Base-by-base conservation (phyloP, 345 rosid species). In the Raphanus raphanistrum region DNA sequence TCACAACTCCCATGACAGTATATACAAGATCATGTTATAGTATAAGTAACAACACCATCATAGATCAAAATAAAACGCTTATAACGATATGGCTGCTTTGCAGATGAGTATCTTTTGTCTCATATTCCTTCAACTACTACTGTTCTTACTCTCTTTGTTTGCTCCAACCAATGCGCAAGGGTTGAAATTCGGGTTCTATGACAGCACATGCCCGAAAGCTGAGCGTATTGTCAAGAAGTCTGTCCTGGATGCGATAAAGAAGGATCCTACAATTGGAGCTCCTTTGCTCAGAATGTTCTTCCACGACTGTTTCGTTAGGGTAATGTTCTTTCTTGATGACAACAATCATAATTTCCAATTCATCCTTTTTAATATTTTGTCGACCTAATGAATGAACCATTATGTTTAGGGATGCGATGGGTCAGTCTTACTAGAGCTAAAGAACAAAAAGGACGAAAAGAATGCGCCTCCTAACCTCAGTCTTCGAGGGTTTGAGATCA, bases 301-400 rank as follows among this genome's bases (percentile, higher is more conserved):
- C 54, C 97, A 94, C 31, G 98, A 94, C 63, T 94, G 97, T 63
- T 92, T 91, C 33, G 90, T 92, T 11, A 50, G 87, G 82, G 97
- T 94, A 84, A 63, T 75, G 15, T 7, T 16, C 33, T 13, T 45
- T 45, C 8, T 31, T 58, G 57, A 35, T 38, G 43, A 21, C 21
- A 3, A 35, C 2, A 66, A 31, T 13, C 48, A 16, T 36, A 52
- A 8, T 11, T 3, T 25, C 27, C 25, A 1, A 7, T 52, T 63
- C 10, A 4, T 61, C 3, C 4, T 0, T 76, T 6, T 27, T 12
- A 27, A 21, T 21, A 25, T 2, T 21, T 31, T 27, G 29, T 7
- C 7, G 2, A n/a, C 15, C n/a, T 28, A 58, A 35, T 65, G 8
- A 28, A 31, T 16, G 33, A 5, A 54, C 36, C 32, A 32, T 63